These are phyloP conservation scores for Coemansia sp. DNA, from an alignment of 192 early-diverging fungal species.

Conservation along the genomic window DNA sequence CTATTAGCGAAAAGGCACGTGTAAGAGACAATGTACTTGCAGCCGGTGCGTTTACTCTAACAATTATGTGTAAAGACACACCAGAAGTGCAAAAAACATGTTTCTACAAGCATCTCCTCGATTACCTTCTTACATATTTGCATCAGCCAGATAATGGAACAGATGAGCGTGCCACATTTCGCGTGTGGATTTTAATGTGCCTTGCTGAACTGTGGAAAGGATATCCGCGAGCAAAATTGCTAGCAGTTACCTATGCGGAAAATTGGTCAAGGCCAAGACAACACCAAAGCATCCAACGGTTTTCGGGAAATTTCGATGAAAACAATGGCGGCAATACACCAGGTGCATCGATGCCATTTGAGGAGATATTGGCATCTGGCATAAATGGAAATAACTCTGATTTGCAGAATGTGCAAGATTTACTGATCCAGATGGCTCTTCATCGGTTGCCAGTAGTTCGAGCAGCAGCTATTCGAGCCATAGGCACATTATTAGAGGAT, in stretches of 20 bases:
- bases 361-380: slow-evolving; percentile 33
- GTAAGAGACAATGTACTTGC: slow-evolving; percentile 38
- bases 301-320: not conserved
- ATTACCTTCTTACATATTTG: slow-evolving; percentile 40
- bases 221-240: slow-evolving; percentile 57
- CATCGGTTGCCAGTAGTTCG: slow-evolving; percentile 70
- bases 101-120: slow-evolving; percentile 47
- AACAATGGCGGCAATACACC: not conserved
- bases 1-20: slow-evolving; percentile 40
- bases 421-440: slow-evolving; percentile 40
- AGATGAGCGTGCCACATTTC: slow-evolving; percentile 48
- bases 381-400: slow-evolving; percentile 26
- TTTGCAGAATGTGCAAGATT: slow-evolving; percentile 33
- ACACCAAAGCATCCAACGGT: not conserved
- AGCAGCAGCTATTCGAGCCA: slow-evolving; percentile 77
- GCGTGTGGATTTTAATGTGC: slow-evolving; percentile 88
- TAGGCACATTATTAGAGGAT: slow-evolving; percentile 69
- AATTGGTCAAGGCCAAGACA: slow-evolving; percentile 12
- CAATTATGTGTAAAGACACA: slow-evolving; percentile 84
- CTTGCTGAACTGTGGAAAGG: slow-evolving; percentile 82
- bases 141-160: slow-evolving; percentile 41
- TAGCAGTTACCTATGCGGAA: slow-evolving; percentile 59
- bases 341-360: slow-evolving; percentile 15
- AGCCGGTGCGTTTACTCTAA: slow-evolving; percentile 81
- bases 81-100: slow-evolving; percentile 83